These are phyloP conservation scores for Aspergillus ellipticus DNA, from an alignment of 495 filamentous ascomycete genomes.

Conservation along the genomic window DNA sequence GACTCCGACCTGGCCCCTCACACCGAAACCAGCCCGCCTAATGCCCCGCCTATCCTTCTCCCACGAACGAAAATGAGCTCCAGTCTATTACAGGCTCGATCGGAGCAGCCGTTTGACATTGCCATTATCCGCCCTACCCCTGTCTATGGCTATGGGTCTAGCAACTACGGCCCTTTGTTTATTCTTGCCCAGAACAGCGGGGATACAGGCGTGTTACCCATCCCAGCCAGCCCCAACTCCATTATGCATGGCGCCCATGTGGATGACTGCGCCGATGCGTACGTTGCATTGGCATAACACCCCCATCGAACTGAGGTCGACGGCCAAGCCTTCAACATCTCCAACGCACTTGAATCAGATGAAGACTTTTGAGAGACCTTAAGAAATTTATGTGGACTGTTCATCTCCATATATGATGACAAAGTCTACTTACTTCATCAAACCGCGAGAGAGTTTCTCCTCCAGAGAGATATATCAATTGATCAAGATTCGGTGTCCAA, in stretches of 20 bases:
- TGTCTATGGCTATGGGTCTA: slow-evolving; percentile 7
- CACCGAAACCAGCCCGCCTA: slow-evolving; percentile 10
- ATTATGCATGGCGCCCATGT: slow-evolving; percentile 11
- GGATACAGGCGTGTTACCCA: background rate
- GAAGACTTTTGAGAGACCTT: no score
- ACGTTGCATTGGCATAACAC: slow-evolving; percentile 13
- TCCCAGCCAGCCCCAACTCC: background rate
- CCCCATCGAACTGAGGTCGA: background rate
- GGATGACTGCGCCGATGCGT: slow-evolving; percentile 13
- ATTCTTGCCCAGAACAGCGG: background rate
- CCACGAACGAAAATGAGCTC: background rate
- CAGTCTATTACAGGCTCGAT: background rate
- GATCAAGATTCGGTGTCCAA: no score
- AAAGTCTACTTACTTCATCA: no score
- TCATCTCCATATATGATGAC: no score
- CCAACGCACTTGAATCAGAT: background rate
- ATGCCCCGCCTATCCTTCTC: background rate
- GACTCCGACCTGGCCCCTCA: slow-evolving; percentile 2
- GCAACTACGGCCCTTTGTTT: slow-evolving; percentile 11
- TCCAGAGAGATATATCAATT: no score
- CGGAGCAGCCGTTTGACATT: slow-evolving; percentile 3
- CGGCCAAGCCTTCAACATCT: slow-evolving; percentile 11
- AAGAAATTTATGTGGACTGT: no score
- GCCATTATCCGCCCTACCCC: slow-evolving; percentile 10
- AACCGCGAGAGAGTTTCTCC: no score